Percentiles rank a stretch among this genome's conserved stretches.
Conservation (phyloP, 768 basidiomycete genomes). For the Termitomyces sp. region DNA sequence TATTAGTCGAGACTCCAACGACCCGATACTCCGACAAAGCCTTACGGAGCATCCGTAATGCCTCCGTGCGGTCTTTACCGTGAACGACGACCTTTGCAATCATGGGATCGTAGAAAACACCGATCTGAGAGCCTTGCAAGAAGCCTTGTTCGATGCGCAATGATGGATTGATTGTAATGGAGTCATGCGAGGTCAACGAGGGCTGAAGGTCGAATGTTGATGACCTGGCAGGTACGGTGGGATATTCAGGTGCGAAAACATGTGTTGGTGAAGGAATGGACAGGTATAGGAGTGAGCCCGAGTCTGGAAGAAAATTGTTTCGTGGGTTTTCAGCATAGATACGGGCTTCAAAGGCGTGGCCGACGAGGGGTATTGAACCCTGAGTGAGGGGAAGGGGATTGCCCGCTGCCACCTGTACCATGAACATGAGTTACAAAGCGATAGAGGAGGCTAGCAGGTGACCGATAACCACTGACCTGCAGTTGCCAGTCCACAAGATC, state of each 20-base stretch:
- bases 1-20: slow-evolving; percentile 87
- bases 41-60: slow-evolving; percentile 70
- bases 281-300: slow-evolving; percentile 74
- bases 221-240: slow-evolving; percentile 18
- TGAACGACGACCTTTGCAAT: slow-evolving; percentile 91
- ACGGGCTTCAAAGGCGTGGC: slow-evolving; percentile 92
- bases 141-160: slow-evolving; percentile 92
- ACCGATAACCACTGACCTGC: slow-evolving; percentile 40
- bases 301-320: slow-evolving; percentile 90
- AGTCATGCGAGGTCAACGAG: slow-evolving; percentile 22
- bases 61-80: slow-evolving; percentile 79
- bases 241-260: slow-evolving; percentile 50
- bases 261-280: slow-evolving; percentile 75
- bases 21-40: slow-evolving; percentile 88
- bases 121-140: slow-evolving; percentile 70
- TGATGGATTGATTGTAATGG: slow-evolving; percentile 42
- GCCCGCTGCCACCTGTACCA: slow-evolving; percentile 71
- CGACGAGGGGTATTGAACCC: slow-evolving; percentile 75
- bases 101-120: slow-evolving; percentile 89
- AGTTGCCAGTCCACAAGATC: slow-evolving; percentile 97
- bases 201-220: slow-evolving; percentile 24
- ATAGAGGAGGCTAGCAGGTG: neutral
- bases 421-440: neutral
- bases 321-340: slow-evolving; percentile 96
- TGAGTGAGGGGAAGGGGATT: slow-evolving; percentile 80